phyloP scores from a whole-genome alignment of 768 basidiomycete genomes.

The Neoboletus subvelutipes region DNA sequence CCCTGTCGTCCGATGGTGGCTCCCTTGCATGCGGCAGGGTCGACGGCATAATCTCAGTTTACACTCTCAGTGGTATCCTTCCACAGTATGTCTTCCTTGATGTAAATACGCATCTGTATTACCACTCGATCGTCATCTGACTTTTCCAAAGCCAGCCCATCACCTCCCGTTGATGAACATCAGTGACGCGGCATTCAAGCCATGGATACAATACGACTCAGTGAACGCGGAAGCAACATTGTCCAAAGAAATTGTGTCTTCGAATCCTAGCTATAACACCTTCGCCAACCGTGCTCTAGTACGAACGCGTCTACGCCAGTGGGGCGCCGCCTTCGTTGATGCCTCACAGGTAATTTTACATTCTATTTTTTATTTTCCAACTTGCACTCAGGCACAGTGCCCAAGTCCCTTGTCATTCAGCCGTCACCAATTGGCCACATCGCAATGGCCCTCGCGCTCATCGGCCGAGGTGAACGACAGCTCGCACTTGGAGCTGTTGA shows the following conservation, averaged over 20 bases:
- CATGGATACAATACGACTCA: not conserved
- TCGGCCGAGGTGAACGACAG: not conserved
- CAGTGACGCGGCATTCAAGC: not conserved
- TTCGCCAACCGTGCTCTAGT: not conserved
- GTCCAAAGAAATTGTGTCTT: not conserved
- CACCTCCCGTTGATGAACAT: not conserved
- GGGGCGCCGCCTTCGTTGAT: not conserved
- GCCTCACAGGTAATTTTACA: not conserved
- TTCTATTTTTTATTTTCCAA: not conserved
- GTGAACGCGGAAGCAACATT: not conserved
- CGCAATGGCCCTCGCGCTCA: not conserved
- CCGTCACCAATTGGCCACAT: not conserved
- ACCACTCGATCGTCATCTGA: not conserved
- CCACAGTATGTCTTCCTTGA: not conserved
- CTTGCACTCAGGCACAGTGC: not conserved
- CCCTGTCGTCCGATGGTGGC: not conserved
- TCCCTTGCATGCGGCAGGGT: not conserved
- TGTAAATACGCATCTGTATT: not conserved
- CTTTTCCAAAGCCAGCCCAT: not conserved
- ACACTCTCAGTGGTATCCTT: not conserved
- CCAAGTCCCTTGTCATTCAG: not conserved
- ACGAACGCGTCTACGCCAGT: not conserved
- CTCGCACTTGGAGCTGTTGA: not conserved
- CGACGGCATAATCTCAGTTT: not conserved
- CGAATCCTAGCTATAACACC: not conserved